Conservation (phyloP, 345 rosid species). For the Brassica rapa region DNA sequence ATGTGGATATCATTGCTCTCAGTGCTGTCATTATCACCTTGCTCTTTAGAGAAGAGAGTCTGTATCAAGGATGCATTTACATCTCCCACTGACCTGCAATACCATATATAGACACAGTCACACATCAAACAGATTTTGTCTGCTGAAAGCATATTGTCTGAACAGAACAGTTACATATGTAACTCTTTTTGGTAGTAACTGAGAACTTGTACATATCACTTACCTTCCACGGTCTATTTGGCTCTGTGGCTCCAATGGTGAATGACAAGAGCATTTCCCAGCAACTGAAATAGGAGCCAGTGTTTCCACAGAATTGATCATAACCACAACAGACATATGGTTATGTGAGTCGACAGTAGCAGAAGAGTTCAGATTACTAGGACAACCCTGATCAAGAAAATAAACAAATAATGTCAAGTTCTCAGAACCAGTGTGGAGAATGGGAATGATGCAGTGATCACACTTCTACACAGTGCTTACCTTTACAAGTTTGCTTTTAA, state of each 20-base stretch:
- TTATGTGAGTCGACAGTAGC: conserved; percentile 59
- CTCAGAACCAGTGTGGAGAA: not conserved
- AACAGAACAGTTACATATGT: not conserved
- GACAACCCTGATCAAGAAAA: conserved; percentile 59
- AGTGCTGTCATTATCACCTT: conserved; percentile 34
- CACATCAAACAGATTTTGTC: conserved; percentile 15
- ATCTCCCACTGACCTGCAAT: conserved; percentile 60
- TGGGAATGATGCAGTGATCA: not conserved
- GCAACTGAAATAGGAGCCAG: conserved; percentile 69
- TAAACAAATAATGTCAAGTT: not conserved
- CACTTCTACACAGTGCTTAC: conserved; percentile 48
- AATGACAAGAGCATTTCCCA: conserved; percentile 70
- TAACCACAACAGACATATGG: conserved; percentile 80
- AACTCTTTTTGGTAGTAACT: not conserved
- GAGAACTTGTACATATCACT: not conserved
- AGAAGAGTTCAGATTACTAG: conserved; percentile 59
- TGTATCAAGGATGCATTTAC: conserved; percentile 71
- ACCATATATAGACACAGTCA: conserved; percentile 7
- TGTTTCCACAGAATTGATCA: conserved; percentile 58
- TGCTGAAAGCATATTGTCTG: conserved; percentile 28
- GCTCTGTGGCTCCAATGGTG: conserved; percentile 65
- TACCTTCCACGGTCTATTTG: conserved; percentile 37
- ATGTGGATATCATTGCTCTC: conserved; percentile 28
- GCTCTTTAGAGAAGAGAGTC: conserved; percentile 57
- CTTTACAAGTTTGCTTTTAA: conserved; percentile 76